Conservation (phyloP, 2,329 filamentous ascomycete genomes). For the Hymenoscyphus linearis region DNA sequence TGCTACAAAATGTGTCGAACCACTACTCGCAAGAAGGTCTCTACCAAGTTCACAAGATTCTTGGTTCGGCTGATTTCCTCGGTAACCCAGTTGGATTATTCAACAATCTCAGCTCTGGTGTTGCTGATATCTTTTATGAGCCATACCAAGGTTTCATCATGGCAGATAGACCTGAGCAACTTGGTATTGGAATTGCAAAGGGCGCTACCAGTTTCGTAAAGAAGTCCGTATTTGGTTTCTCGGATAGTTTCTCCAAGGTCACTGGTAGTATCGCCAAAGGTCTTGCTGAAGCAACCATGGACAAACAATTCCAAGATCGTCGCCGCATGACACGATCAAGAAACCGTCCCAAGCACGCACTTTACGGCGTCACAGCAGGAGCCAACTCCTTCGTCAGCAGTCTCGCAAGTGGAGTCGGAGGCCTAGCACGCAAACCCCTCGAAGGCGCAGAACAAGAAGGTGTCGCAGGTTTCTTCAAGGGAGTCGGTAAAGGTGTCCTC, state of each 20-base stretch:
- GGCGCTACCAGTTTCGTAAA: slow-evolving; percentile 96
- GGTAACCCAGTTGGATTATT: slow-evolving; percentile 96
- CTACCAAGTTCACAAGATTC: slow-evolving; percentile 93
- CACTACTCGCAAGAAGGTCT: slow-evolving; percentile 97
- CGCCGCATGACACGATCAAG: slow-evolving; percentile 88
- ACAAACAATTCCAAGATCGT: slow-evolving; percentile 98
- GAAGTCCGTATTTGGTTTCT: slow-evolving; percentile 96
- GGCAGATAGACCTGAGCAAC: slow-evolving; percentile 90
- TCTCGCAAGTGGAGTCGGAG: slow-evolving; percentile 88
- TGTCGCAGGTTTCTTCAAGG: slow-evolving; percentile 91
- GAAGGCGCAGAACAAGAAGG: slow-evolving; percentile 96
- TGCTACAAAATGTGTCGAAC: slow-evolving; percentile 80
- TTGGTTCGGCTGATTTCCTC: slow-evolving; percentile 94
- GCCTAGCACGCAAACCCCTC: slow-evolving; percentile 85
- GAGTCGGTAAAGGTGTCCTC: slow-evolving; percentile 89
- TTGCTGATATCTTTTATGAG: slow-evolving; percentile 98
- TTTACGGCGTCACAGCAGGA: slow-evolving; percentile 92
- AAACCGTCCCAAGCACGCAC: slow-evolving; percentile 92
- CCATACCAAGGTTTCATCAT: slow-evolving; percentile 97
- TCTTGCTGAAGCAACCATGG: slow-evolving; percentile 86
- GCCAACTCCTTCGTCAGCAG: slow-evolving; percentile 93
- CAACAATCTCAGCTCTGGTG: slow-evolving; percentile 95
- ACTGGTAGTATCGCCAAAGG: slow-evolving; percentile 97
- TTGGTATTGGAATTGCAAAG: slow-evolving; percentile 92
- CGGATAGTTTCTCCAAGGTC: slow-evolving; percentile 95